Evolutionary conservation across 2,329 filamentous ascomycete genomes (phyloP).

Genomic region (Tolypocladium ophioglossoides): DNA sequence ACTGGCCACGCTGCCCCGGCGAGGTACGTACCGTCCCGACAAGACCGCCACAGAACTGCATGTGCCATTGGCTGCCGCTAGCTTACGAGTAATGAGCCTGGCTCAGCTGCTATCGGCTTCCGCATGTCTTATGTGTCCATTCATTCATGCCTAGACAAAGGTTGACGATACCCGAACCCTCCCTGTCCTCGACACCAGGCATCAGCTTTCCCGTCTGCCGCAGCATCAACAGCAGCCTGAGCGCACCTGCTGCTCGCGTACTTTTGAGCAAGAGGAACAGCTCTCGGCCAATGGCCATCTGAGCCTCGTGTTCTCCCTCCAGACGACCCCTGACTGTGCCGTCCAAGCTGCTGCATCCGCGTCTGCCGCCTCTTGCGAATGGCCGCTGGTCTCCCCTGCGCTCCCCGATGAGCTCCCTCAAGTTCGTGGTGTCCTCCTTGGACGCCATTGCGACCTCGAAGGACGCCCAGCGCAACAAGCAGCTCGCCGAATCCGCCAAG

Average conservation of each 20-base stretch:
- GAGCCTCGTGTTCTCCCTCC: not conserved
- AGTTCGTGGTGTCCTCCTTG: constrained; percentile 89
- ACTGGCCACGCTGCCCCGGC: too few species aligned
- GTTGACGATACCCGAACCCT: not conserved
- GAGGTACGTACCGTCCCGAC: not conserved
- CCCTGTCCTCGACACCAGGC: not conserved
- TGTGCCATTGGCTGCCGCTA: not conserved
- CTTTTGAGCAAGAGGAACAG: not conserved
- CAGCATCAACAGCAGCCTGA: not conserved
- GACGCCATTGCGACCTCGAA: constrained; percentile 87
- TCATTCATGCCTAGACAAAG: not conserved
- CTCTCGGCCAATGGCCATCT: not conserved
- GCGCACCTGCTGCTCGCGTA: not conserved
- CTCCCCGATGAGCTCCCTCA: constrained; percentile 78
- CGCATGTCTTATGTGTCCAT: not conserved
- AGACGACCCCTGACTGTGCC: not conserved
- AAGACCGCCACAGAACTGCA: not conserved
- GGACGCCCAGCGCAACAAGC: constrained; percentile 79
- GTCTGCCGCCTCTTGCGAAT: constrained; percentile 25
- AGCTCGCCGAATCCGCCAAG: constrained; percentile 71
- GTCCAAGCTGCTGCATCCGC: not conserved
- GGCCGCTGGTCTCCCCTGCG: constrained; percentile 29
- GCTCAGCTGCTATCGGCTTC: not conserved
- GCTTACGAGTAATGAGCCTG: not conserved
- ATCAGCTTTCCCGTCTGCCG: not conserved